Conservation (phyloP, 2,329 filamentous ascomycete species). For the Phialocephala subalpina region DNA sequence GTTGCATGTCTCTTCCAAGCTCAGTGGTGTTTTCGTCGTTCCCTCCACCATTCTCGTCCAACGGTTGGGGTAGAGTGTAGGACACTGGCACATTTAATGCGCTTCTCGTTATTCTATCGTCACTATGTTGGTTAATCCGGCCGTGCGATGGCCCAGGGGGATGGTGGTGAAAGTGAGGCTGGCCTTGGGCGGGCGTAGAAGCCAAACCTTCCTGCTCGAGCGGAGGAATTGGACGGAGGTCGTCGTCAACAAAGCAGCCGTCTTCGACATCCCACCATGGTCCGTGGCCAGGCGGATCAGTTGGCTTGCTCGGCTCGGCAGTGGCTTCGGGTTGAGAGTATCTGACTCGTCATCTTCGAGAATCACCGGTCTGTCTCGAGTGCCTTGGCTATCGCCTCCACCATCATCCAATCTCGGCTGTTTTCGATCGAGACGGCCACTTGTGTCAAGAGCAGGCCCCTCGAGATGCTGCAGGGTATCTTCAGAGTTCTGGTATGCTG, state of each 20-base stretch:
- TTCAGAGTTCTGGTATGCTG: too few species aligned
- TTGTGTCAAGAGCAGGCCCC: too few species aligned
- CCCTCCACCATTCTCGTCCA: conserved; percentile 16
- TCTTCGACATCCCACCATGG: conserved; percentile 21
- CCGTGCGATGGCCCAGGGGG: conserved; percentile 14
- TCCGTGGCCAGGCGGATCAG: conserved; percentile 6
- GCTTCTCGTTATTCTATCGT: conserved; percentile 10
- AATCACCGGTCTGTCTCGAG: conserved; percentile 19
- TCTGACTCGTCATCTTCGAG: conserved; percentile 15
- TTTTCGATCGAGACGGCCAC: too few species aligned
- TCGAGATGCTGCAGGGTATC: too few species aligned
- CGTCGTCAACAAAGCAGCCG: conserved; percentile 14
- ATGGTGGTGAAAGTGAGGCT: conserved; percentile 13
- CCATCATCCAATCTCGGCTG: too few species aligned
- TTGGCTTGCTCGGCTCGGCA: conserved; percentile 8
- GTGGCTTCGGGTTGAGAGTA: conserved; percentile 1
- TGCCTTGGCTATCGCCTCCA: not conserved
- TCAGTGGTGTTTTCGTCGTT: conserved; percentile 18
- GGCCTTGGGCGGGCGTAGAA: conserved; percentile 13
- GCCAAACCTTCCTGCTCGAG: conserved; percentile 16
- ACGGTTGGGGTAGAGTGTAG: conserved; percentile 5
- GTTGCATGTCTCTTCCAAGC: conserved; percentile 20
- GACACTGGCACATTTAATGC: conserved; percentile 13
- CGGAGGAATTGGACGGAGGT: conserved; percentile 15
- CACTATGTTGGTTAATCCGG: conserved; percentile 10